Evolutionary conservation across 345 rosid species (phyloP), one percentile per base, ranked within the genome.

Genomic region (Lumnitzera littorea): DNA sequence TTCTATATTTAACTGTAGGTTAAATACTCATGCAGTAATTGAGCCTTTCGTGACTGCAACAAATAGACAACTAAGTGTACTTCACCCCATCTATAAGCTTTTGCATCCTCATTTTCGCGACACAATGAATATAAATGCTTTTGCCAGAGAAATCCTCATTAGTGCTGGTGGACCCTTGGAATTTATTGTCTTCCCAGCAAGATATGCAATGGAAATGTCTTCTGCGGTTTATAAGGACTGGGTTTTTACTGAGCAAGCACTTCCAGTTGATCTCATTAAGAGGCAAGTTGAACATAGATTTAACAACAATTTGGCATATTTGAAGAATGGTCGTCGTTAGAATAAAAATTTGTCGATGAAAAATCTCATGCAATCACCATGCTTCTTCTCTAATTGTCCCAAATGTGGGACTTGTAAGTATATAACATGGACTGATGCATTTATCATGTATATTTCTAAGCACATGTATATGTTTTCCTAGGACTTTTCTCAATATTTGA

Each of bases 31-130:
- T 56, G 84, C 76, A 2, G 72, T 25, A 13, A 76, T 79, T 0
- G 84, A 79, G 48, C 84, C 84, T n/a, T 70, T 79, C 55, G 69
- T 79, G 53, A 79, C 76, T 15, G 84, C 80, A 4, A 67, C 80
- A 13, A 76, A 79, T 58, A 70, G 84, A 63, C 74, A 73, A 15
- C 70, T 79, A 29, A 79, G 84, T 62, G 78, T 66, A 54, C 67
- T 79, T 31, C 84, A 79, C 58, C 80, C 84, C 0, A 70, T 79
- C 15, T 23, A 70, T 48, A 76, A 73, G 69, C 84, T 79, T 57
- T 20, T 79, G 53, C 70, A 79, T 11, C 84, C 84, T 13, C 84
- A 79, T 57, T 79, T 73, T 62, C 75, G 74, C 0, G 84, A 73
- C 72, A 76, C 80, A 1, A 72, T 79, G 80, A 67, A 73, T 24